phyloP scores from a whole-genome alignment of 192 early-diverging fungal species.

The Mortierella antarctica region DNA sequence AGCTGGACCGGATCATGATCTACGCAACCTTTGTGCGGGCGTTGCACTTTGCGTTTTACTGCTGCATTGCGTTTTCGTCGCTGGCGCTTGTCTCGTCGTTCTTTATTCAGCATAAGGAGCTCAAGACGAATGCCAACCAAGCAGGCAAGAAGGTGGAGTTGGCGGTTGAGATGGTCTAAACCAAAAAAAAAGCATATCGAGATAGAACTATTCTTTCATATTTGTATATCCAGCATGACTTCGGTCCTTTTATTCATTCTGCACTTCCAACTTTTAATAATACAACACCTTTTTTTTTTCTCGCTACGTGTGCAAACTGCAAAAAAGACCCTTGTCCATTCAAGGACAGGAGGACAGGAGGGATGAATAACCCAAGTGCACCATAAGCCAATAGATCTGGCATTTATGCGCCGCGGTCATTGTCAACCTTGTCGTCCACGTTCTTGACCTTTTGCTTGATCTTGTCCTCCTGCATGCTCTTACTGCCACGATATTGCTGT shows the following conservation, averaged over 20 bases:
- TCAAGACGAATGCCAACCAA: slow-evolving; percentile 25
- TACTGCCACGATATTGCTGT: no score
- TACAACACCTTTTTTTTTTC: background rate
- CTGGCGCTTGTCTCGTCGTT: slow-evolving; percentile 54
- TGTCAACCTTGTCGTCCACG: slow-evolving; percentile 11
- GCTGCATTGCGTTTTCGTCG: slow-evolving; percentile 59
- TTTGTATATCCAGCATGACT: background rate
- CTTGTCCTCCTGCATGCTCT: background rate
- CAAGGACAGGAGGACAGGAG: no score
- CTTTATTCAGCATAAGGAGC: slow-evolving; percentile 47
- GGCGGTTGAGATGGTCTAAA: slow-evolving; percentile 13
- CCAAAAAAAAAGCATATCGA: background rate
- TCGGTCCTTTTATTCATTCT: background rate
- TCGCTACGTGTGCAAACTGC: no score
- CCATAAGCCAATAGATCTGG: no score
- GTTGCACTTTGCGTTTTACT: slow-evolving; percentile 60
- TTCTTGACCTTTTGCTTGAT: slow-evolving; percentile 21
- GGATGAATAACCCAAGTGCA: no score
- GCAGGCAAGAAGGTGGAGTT: slow-evolving; percentile 14
- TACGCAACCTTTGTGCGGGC: slow-evolving; percentile 60
- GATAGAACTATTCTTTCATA: background rate
- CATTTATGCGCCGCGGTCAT: slow-evolving; percentile 4
- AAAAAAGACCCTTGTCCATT: no score
- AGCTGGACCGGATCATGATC: slow-evolving; percentile 42
- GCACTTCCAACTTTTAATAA: background rate